Conservation (phyloP, 1,139 yeast species). For the Blastobotrys ciferrii region DNA sequence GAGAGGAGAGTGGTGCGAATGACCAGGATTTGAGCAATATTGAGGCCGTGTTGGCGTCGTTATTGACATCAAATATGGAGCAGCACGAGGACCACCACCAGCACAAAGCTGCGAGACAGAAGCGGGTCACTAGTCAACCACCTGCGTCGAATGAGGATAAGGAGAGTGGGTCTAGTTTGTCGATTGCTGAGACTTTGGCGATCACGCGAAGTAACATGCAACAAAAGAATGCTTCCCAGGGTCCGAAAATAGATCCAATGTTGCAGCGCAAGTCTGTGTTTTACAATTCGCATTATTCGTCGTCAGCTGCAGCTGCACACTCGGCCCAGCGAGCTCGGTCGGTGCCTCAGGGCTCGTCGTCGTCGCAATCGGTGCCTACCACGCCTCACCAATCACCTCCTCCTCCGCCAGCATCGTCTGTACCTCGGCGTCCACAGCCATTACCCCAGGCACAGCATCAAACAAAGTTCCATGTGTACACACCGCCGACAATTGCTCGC, state of each 20-base stretch:
- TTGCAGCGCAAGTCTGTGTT: slow-evolving; percentile 21
- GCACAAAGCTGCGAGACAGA: background rate
- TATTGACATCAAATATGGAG: slow-evolving; percentile 8
- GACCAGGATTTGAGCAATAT: slow-evolving; percentile 8
- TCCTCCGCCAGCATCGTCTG: background rate
- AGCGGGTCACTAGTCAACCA: background rate
- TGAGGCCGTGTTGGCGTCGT: slow-evolving; percentile 11
- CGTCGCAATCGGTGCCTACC: background rate
- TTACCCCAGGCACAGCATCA: slow-evolving; percentile 6
- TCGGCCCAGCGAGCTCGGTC: slow-evolving; percentile 2
- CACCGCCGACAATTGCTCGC: slow-evolving; percentile 11
- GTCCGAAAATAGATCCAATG: slow-evolving; percentile 30
- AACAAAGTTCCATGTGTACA: slow-evolving; percentile 17
- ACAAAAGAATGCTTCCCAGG: slow-evolving; percentile 19
- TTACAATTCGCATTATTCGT: slow-evolving; percentile 16
- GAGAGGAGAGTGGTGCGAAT: slow-evolving; percentile 3
- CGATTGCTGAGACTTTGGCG: slow-evolving; percentile 68
- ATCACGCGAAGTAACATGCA: slow-evolving; percentile 47
- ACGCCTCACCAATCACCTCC: background rate
- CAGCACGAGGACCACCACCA: background rate
- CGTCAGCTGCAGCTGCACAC: slow-evolving; percentile 11
- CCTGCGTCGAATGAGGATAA: background rate
- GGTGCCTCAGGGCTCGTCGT: too few species aligned
- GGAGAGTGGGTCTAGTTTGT: slow-evolving; percentile 34
- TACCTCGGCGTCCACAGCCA: background rate